Conservation (phyloP, 2,329 filamentous ascomycete species). For the Lasiodiplodia sp. region DNA sequence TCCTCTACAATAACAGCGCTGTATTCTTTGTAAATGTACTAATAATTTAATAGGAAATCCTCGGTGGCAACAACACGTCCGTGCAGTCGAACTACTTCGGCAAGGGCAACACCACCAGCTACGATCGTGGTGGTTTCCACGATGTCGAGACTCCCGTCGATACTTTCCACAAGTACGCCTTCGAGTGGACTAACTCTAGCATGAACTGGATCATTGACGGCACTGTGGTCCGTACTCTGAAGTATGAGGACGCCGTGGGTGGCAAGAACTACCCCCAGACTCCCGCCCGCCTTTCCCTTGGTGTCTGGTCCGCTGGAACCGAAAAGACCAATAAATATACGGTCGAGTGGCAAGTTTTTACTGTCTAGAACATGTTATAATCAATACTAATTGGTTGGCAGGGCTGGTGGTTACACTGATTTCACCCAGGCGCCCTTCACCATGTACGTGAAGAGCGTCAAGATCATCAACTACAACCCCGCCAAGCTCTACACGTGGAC, state of each 20-base stretch:
- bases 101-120: slow-evolving; percentile 74
- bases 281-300: slow-evolving; percentile 66
- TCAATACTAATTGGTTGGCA: too few species aligned
- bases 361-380: too few species aligned
- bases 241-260: slow-evolving; percentile 63
- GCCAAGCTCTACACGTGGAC: slow-evolving; percentile 59
- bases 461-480: slow-evolving; percentile 61
- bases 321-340: slow-evolving; percentile 57
- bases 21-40: neutral
- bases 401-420: slow-evolving; percentile 66
- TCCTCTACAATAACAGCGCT: neutral
- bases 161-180: slow-evolving; percentile 72
- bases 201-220: slow-evolving; percentile 77
- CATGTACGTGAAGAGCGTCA: slow-evolving; percentile 60
- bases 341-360: slow-evolving; percentile 41
- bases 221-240: slow-evolving; percentile 68
- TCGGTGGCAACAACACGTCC: slow-evolving; percentile 65
- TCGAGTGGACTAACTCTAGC: slow-evolving; percentile 72
- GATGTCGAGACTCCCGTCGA: slow-evolving; percentile 63
- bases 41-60: slow-evolving; percentile 21
- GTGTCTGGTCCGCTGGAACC: slow-evolving; percentile 57
- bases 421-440: slow-evolving; percentile 57
- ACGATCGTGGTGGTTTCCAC: slow-evolving; percentile 72
- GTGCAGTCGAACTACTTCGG: slow-evolving; percentile 76
- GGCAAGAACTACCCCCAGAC: slow-evolving; percentile 76